Evolutionary conservation across 2,329 filamentous ascomycete genomes (phyloP).

Genomic region (Fusarium marasasianum): DNA sequence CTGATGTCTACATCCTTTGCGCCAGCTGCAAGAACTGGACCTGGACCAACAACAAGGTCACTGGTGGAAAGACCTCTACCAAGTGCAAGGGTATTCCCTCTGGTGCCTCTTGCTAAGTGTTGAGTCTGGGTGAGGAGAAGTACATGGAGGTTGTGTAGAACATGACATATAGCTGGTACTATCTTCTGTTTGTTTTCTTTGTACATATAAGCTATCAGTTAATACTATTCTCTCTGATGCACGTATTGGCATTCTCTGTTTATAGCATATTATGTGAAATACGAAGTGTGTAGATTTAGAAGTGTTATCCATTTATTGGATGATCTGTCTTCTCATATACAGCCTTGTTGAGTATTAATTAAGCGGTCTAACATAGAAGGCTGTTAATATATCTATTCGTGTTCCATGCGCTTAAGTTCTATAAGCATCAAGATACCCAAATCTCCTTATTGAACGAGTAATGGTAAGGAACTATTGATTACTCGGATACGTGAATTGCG

Average conservation of each 20-base stretch:
- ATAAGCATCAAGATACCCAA: too few relatives aligned
- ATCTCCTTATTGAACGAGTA: accelerated
- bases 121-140: not conserved
- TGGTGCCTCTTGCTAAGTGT: slow-evolving; percentile 36
- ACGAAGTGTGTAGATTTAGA: too few relatives aligned
- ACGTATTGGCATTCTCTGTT: accelerated
- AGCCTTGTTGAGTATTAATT: accelerated
- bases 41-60: slow-evolving; percentile 59
- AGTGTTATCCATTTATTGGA: accelerated
- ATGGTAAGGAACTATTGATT: not conserved
- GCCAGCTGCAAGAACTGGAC: slow-evolving; percentile 61
- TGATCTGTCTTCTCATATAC: accelerated
- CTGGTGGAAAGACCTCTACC: slow-evolving; percentile 57
- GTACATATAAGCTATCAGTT: not conserved
- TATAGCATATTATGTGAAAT: not conserved
- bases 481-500: accelerated
- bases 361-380: too few relatives aligned
- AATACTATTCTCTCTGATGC: not conserved
- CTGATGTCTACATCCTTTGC: slow-evolving; percentile 63
- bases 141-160: not conserved
- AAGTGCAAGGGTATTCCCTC: slow-evolving; percentile 43
- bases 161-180: not conserved
- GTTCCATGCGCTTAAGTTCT: too few relatives aligned
- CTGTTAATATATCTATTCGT: too few relatives aligned
- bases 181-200: not conserved